These are phyloP conservation scores for Calonectria montana DNA, from an alignment of 2,329 filamentous ascomycete species.

Conservation along the genomic window DNA sequence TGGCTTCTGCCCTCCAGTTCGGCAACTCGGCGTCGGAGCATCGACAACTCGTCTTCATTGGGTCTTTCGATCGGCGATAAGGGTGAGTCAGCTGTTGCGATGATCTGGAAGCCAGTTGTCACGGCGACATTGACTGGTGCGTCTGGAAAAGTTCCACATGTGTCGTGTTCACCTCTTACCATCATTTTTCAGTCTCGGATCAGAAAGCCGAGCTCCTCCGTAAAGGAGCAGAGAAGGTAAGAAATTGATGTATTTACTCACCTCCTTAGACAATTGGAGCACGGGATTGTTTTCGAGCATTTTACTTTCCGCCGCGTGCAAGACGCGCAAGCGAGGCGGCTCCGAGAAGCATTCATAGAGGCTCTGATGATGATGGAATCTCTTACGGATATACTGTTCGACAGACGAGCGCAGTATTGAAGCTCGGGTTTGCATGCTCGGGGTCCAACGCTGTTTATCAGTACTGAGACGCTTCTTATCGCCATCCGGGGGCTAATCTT, in stretches of 20 bases:
- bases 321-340: neutral
- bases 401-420: neutral
- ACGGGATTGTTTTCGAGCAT: neutral
- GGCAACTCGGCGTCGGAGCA: neutral
- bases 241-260: neutral
- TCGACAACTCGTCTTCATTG: neutral
- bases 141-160: neutral
- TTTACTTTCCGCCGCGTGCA: neutral
- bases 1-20: neutral
- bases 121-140: neutral
- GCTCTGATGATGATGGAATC: no score
- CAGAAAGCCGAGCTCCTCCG: neutral
- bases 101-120: neutral
- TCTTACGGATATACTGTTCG: no score
- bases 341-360: neutral
- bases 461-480: neutral
- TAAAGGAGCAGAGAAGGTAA: no score
- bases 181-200: neutral
- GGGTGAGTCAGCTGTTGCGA: neutral
- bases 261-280: neutral
- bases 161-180: neutral
- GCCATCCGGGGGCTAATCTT: neutral
- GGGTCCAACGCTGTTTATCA: neutral
- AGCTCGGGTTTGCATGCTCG: neutral
- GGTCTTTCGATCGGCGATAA: neutral